A percentile compares a stretch with the other conserved stretches of the same genome.
These are phyloP conservation scores for Talinum fruticosum DNA, from an alignment of 148 eudicot species.

Conservation along the genomic window DNA sequence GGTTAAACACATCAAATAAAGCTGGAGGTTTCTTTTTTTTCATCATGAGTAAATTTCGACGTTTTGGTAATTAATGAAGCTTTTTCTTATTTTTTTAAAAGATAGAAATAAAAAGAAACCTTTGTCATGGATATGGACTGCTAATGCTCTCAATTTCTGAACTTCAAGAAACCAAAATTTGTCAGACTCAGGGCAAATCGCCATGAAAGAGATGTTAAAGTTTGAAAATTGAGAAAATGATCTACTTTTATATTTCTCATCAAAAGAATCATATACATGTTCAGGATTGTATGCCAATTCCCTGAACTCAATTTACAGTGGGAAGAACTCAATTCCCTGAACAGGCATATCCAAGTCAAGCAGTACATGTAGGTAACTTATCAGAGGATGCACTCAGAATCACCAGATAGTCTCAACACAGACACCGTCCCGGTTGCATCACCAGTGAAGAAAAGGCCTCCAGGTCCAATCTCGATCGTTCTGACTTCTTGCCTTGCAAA, in stretches of 20 bases:
- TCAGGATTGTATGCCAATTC: neutral
- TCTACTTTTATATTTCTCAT: neutral
- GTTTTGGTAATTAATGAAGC: no score
- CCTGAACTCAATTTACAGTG: neutral
- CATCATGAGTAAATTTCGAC: no score
- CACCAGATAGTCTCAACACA: slow-evolving; percentile 45
- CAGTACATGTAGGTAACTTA: neutral
- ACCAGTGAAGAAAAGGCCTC: slow-evolving; percentile 57
- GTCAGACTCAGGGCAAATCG: neutral
- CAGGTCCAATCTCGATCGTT: slow-evolving; percentile 34
- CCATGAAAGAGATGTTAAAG: neutral
- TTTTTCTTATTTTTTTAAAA: no score
- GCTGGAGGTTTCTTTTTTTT: no score
- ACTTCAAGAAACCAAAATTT: no score
- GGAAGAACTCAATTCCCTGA: neutral
- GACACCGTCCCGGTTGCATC: slow-evolving; percentile 46
- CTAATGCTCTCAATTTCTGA: no score
- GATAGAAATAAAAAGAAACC: no score
- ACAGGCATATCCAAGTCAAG: neutral
- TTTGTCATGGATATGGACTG: no score
- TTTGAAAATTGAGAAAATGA: neutral
- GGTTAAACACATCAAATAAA: no score
- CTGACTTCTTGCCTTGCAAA: slow-evolving; percentile 36
- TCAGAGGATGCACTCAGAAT: neutral
- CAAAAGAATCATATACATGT: neutral